Evolutionary conservation across 2,329 filamentous ascomycete genomes (phyloP).

Genomic region (Penicillium sp.): DNA sequence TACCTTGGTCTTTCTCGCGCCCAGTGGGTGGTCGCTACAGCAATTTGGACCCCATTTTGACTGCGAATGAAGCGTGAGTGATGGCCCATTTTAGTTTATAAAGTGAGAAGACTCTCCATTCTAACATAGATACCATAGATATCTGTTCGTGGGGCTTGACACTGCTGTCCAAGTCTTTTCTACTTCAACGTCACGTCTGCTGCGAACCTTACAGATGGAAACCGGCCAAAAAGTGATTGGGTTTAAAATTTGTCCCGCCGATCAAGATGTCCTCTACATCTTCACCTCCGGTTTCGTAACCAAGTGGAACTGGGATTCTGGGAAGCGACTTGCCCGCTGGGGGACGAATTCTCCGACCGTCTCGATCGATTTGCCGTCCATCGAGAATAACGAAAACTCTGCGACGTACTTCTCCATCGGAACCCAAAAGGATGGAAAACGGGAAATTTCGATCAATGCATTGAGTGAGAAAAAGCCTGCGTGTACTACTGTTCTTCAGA

Average conservation of each 20-base stretch:
- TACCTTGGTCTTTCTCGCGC: conserved; percentile 49
- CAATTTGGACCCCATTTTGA: conserved; percentile 57
- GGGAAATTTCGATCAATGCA: conserved; percentile 30
- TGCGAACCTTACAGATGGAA: conserved; percentile 65
- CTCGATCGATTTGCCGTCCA: conserved; percentile 24
- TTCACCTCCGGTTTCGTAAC: conserved; percentile 53
- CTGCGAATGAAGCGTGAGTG: conserved; percentile 55
- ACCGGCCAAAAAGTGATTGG: conserved; percentile 48
- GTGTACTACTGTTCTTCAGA: conserved; percentile 30
- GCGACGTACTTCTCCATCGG: conserved; percentile 37
- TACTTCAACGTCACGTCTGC: conserved; percentile 73
- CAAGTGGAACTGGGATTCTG: conserved; percentile 59
- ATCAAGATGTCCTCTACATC: conserved; percentile 55
- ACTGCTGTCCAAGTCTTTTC: conserved; percentile 79
- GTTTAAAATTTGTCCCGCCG: conserved; percentile 52
- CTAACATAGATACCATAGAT: conserved; percentile 45
- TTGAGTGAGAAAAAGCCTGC: conserved; percentile 22
- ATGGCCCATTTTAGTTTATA: background rate
- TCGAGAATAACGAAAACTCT: conserved; percentile 30
- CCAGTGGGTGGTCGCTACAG: conserved; percentile 56
- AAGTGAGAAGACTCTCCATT: background rate
- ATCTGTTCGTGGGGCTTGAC: conserved; percentile 72
- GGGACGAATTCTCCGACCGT: conserved; percentile 39
- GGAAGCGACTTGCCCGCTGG: conserved; percentile 46
- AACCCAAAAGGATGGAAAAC: conserved; percentile 38